These are phyloP conservation scores for Beauveria varroae DNA, from an alignment of 2,329 filamentous ascomycete genomes.

Conservation along the genomic window DNA sequence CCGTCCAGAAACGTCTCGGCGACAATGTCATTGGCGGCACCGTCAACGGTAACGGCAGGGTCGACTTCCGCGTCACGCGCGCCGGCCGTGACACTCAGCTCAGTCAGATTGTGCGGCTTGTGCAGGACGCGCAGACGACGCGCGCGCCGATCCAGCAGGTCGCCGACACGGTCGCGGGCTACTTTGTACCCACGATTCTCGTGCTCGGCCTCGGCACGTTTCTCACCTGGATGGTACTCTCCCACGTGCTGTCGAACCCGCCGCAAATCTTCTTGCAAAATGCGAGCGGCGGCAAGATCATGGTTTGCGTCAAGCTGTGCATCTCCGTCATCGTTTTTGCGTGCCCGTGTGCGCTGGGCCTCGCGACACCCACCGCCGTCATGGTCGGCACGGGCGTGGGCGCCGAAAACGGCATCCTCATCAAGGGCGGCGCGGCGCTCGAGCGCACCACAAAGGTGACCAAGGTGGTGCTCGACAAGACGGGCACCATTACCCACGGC, in stretches of 20 bases:
- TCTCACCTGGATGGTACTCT: conserved; percentile 87
- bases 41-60: conserved; percentile 84
- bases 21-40: conserved; percentile 82
- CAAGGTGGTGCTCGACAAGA: conserved; percentile 91
- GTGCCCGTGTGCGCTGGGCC: conserved; percentile 91
- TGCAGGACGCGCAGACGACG: conserved; percentile 92
- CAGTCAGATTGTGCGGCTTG: conserved; percentile 96
- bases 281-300: conserved; percentile 79
- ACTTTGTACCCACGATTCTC: conserved; percentile 88
- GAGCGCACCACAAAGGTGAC: conserved; percentile 87
- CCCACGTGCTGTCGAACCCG: conserved; percentile 75
- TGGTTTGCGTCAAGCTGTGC: conserved; percentile 95
- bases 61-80: conserved; percentile 87
- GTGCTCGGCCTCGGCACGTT: conserved; percentile 80
- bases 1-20: conserved; percentile 80
- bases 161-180: conserved; percentile 83
- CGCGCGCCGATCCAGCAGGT: conserved; percentile 90
- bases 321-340: conserved; percentile 98
- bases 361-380: conserved; percentile 92
- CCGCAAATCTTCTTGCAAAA: conserved; percentile 79
- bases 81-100: conserved; percentile 93
- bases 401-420: conserved; percentile 91
- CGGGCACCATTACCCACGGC: conserved; percentile 86
- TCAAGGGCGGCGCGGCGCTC: conserved; percentile 89
- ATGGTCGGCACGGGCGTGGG: conserved; percentile 99